A percentile compares a stretch with the other conserved stretches of the same genome.
phyloP scores from a whole-genome alignment of 768 basidiomycete species.

The Mycena capillaripes region DNA sequence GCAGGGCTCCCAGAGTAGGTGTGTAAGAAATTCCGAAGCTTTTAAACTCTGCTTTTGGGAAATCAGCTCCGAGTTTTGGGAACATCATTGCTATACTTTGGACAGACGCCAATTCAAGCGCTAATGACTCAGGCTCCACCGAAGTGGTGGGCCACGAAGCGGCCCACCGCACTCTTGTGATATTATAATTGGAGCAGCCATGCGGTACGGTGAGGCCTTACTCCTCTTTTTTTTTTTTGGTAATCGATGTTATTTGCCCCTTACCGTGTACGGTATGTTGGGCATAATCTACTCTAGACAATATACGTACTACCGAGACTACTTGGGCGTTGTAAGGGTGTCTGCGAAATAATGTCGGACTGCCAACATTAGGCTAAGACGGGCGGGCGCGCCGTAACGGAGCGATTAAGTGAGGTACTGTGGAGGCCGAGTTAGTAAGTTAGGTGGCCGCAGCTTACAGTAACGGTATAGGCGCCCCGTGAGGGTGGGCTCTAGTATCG shows the following conservation, averaged over 20 bases:
- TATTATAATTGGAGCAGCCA: too few relatives aligned
- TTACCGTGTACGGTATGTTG: not conserved
- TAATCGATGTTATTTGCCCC: not conserved
- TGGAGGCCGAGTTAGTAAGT: not conserved
- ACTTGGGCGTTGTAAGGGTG: not conserved
- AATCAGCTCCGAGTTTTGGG: too few relatives aligned
- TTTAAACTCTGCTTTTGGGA: too few relatives aligned
- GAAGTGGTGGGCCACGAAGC: too few relatives aligned
- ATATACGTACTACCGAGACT: too few relatives aligned
- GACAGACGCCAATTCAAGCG: too few relatives aligned
- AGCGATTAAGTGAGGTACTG: not conserved
- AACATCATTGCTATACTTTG: too few relatives aligned
- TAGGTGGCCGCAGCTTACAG: not conserved
- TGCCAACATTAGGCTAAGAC: not conserved
- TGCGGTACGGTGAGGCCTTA: too few relatives aligned
- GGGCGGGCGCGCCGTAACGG: not conserved
- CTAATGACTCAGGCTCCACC: too few relatives aligned
- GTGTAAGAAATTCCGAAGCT: too few relatives aligned
- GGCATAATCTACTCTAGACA: slow-evolving; percentile 1
- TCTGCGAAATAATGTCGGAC: not conserved
- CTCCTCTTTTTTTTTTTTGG: not conserved
- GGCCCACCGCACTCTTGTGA: too few relatives aligned
- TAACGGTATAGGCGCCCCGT: not conserved
- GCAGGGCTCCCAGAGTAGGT: too few relatives aligned
- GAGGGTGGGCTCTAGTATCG: not conserved